Conservation (phyloP, 2,329 filamentous ascomycete genomes). For the Botrytis pseudocinerea region DNA sequence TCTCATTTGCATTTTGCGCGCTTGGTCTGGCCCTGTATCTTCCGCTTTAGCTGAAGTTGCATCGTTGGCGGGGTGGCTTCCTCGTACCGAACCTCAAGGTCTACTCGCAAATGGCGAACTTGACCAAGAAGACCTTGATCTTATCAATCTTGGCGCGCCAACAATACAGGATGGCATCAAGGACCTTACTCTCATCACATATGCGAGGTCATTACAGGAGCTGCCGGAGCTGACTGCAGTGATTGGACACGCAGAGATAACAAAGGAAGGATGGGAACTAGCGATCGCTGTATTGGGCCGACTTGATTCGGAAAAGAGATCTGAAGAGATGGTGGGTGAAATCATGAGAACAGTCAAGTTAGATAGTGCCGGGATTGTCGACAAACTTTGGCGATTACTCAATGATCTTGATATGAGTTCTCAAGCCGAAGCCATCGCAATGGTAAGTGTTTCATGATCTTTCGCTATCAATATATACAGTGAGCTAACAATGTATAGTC, state of each 20-base stretch:
- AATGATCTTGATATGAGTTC: conserved; percentile 74
- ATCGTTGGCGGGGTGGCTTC: conserved; percentile 80
- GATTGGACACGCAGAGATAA: conserved; percentile 38
- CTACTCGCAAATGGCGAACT: conserved; percentile 61
- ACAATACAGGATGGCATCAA: conserved; percentile 67
- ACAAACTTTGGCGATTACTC: conserved; percentile 78
- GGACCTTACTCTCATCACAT: conserved; percentile 75
- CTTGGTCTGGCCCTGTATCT: conserved; percentile 79
- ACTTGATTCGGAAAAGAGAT: conserved; percentile 70
- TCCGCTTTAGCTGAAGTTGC: conserved; percentile 81
- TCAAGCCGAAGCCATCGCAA: conserved; percentile 78
- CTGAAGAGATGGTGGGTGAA: conserved; percentile 71
- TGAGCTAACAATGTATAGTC: conserved; percentile 55
- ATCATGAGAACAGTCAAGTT: conserved; percentile 72
- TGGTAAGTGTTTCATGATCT: conserved; percentile 56
- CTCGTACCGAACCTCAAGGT: conserved; percentile 54
- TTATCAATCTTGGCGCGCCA: conserved; percentile 65
- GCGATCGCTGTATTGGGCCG: conserved; percentile 80
- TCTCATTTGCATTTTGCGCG: conserved; percentile 70
- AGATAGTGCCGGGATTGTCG: conserved; percentile 69
- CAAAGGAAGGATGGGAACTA: conserved; percentile 82
- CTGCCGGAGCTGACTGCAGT: conserved; percentile 43
- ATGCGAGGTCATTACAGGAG: conserved; percentile 67
- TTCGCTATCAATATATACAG: conserved; percentile 3
- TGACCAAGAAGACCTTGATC: conserved; percentile 80